Base-by-base conservation (phyloP, 257 asterid species). In the Fraxinus americana region DNA sequence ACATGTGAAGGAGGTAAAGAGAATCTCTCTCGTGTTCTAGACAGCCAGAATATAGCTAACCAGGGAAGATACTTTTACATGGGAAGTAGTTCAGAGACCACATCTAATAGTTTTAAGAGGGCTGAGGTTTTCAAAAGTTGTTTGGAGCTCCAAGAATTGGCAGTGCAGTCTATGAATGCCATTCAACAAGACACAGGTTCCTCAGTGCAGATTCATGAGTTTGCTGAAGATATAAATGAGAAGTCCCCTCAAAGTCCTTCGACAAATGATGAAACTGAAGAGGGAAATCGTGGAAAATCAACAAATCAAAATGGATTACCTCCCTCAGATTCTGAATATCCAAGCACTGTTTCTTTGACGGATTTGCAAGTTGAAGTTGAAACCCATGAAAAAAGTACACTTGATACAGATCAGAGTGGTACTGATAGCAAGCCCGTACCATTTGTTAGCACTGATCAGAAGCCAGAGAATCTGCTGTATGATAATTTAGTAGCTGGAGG, bases 81-180 rank as follows among this genome's bases (percentile, higher is more conserved):
- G 38, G 80, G 72, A 65, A 70, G 77, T 78, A 78, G 79, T 69
- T 66, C 80, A 70, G 88, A 82, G 43, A 79, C 63, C 71, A 80
- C 75, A 70, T 52, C 89, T 25, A 68, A 77, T 78, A 25, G 83
- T 68, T 67, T 86, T 74, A 87, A 63, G 54, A 85, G 79, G 85
- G 82, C 23, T 21, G 96, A 93, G 8, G 87, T 87, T 70, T 92
- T 85, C 77, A 84, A 83, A 61, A 92, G 99, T 86, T 91, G 97
- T 80, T 79, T 90, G 87, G 97, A 91, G 88, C 86, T 93, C 23
- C 43, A 83, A 1, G 88, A 87, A 77, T 75, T 92, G 72, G 85
- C 86, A 5, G 70, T 71, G 63, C 91, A 82, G 77, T 87, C 87
- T 13, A 79, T 77, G 21, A 78, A 73, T 12, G 82, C 78, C 8